Evolutionary conservation across 116 monocot genomes (phyloP).

Genomic region (Iris pallida): DNA sequence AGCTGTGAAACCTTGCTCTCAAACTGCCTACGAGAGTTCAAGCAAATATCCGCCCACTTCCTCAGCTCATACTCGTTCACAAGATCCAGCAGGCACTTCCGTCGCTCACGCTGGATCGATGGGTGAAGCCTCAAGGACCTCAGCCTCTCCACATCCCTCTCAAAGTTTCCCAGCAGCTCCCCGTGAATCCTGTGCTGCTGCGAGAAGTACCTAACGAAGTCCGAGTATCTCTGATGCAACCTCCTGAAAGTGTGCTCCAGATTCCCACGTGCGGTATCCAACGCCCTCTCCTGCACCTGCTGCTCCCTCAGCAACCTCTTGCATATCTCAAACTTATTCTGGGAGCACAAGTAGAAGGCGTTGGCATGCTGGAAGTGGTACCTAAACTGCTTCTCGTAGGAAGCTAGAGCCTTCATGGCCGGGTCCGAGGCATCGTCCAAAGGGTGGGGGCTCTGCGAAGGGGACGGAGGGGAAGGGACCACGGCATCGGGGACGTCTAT

Average conservation of each 20-base stretch:
- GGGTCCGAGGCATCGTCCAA: slow-evolving; percentile 75
- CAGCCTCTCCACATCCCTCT: slow-evolving; percentile 73
- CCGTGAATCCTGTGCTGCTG: slow-evolving; percentile 67
- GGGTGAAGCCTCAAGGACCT: slow-evolving; percentile 60
- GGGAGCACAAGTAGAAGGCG: slow-evolving; percentile 34
- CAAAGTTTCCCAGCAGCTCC: slow-evolving; percentile 65
- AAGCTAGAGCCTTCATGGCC: slow-evolving; percentile 81
- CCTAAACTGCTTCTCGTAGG: slow-evolving; percentile 77
- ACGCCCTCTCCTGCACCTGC: slow-evolving; percentile 77
- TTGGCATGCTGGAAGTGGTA: slow-evolving; percentile 79
- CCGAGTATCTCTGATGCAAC: slow-evolving; percentile 59
- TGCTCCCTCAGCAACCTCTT: slow-evolving; percentile 73
- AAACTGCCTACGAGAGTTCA: slow-evolving; percentile 72
- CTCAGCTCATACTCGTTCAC: slow-evolving; percentile 73
- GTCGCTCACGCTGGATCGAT: slow-evolving; percentile 43
- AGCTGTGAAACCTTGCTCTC: slow-evolving; percentile 81
- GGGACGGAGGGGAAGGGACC: slow-evolving; percentile 49
- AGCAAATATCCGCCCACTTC: slow-evolving; percentile 60
- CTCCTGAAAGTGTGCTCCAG: slow-evolving; percentile 60
- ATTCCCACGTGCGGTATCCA: slow-evolving; percentile 75
- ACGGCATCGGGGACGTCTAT: slow-evolving; percentile 36
- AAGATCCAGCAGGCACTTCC: slow-evolving; percentile 87
- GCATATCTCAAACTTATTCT: slow-evolving; percentile 61
- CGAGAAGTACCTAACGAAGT: slow-evolving; percentile 59
- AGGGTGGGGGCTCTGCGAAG: slow-evolving; percentile 43